Base-by-base conservation (phyloP, 1,284 basidiomycete genomes). In the Ustilago hordei region DNA sequence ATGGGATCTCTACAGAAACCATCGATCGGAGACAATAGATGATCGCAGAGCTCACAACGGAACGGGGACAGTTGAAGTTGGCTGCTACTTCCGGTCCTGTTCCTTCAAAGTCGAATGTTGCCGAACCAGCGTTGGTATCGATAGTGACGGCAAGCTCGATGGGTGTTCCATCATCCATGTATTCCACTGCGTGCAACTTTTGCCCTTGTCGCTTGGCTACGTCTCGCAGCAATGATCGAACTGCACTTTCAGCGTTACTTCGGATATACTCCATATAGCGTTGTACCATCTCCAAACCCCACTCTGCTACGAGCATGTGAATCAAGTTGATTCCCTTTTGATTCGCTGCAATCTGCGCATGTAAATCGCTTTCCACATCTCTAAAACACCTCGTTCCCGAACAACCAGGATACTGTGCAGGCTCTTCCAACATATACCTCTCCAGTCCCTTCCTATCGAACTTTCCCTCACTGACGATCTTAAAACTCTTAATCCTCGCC, bases 301-400 rank as follows among this genome's bases (percentile, higher is more conserved):
- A 97, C 80, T 98, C 95, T 8, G 91, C 90, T 45, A 96, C 92
- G 75, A 98, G 92, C 90, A 84, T 60, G 67, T 80, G 76, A 62
- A 81, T 78, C 50, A 85, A 61, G 23, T 77, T 80, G 69, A 86
- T 91, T 15, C 95, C 95, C 88, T 97, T 98, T 87, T 96, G 91
- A 85, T 97, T 98, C 17, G 96, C 95, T 0, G 95, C 94, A 69
- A 98, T 93, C 92, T 97, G 95, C 60, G 95, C 95, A 86, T 95
- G 95, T 67, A 98, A 86, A 86, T 98, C 95, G 78, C 93, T 93
- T 88, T 95, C 93, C 15, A 96, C 92, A 83, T 98, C 95, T 59
- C 92, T 88, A 64, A 96, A 81, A 71, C 86, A 87, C 3, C 87
- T 75, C 0, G 81, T 84, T 13, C 87, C 87, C 0, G 84, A 86